Base-by-base conservation (phyloP, 495 filamentous ascomycete genomes). In the Pseudotulostoma volvatum region DNA sequence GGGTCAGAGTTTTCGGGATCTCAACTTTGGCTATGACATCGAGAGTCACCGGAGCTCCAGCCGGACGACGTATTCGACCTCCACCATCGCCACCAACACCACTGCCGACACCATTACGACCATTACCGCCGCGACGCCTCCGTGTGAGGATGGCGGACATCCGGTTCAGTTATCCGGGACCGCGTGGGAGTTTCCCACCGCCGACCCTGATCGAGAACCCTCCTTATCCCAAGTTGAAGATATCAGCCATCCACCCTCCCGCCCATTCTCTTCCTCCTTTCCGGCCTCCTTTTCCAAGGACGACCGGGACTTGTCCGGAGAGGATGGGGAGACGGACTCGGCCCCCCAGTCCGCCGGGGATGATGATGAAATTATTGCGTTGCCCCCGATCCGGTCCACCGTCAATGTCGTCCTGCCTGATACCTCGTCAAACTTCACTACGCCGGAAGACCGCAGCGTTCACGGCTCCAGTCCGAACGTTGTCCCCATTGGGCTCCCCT, bases 151-250 rank as follows among this genome's bases (percentile, higher is more conserved):
- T n/a, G n/a, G n/a, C n/a, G n/a, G n/a, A n/a, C 23, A 28, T 28
- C 5, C 5, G 5, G 5, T 5, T 5, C 5, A 28, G 23, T 11
- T 5, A 28, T 64, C 63, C 1, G 64, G 57, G 1, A 61, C 58
- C 36, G 50, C 58, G 9, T 60, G 63, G 40, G 57, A 61, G n/a
- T 59, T 63, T 37, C 63, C 60, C 7, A 38, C 42, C 4, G 64
- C 61, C 1, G 65, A 61, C 55, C n/a, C n/a, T n/a, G n/a, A n/a
- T n/a, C n/a, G n/a, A n/a, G 59, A 58, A 37, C 63, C 61, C 0
- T 60, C 61, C 1, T 52, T 67, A 23, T 60, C 61, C 7, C 56
- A 56, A 7, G 40, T 50, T 11, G 31, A 37, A 23, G 35, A 55
- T 19, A 39, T 45, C 1, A 52, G 50, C 4, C 45, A 47, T 37